Base-by-base conservation (phyloP, 176 grass and related monocot genomes). In the Themeda triandra region DNA sequence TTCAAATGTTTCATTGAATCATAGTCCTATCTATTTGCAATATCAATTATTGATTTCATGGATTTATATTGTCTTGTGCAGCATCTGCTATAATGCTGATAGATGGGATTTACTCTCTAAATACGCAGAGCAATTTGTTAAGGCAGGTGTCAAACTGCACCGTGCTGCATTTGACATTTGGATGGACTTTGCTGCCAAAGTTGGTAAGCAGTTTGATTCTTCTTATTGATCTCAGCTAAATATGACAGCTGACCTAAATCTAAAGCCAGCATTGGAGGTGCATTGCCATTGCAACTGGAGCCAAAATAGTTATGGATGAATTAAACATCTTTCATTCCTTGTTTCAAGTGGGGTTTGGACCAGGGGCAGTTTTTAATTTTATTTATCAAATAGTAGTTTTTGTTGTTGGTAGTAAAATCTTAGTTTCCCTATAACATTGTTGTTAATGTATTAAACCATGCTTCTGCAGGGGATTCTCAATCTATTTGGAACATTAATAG, bases 111-210 rank as follows among this genome's bases (percentile, higher is more conserved):
- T 92, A 71, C 85, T 96, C 45, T 92, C 74, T 15, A 94, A 91
- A 84, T 92, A 99, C 73, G 86, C 88, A 4, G 66, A 19, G 80
- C 92, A 48, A 85, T 99, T 96, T 92, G 28, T 94, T 17, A 93
- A 96, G 62, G 91, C 87, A 71, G 86, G 91, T 31, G 93, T 96
- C n/a, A 96, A 94, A 82, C 81, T 99, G 60, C 93, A 83, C 32
- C 88, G 84, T 76, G 83, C 77, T 76, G 71, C 96, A 75, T 99
- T 95, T 88, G 93, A 96, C 63, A 83, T 96, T 86, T 96, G 93
- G 93, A 99, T 96, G 91, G 91, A 94, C 24, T 96, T 96, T 73
- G 96, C 93, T 77, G 93, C 93, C 24, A 93, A 90, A 94, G 84
- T 92, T 82, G 96, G 95, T 95, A 90, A 84, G 88, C 46, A 81